phyloP scores from a whole-genome alignment of 2,329 filamentous ascomycete genomes.

The Pseudopithomyces chartarum region DNA sequence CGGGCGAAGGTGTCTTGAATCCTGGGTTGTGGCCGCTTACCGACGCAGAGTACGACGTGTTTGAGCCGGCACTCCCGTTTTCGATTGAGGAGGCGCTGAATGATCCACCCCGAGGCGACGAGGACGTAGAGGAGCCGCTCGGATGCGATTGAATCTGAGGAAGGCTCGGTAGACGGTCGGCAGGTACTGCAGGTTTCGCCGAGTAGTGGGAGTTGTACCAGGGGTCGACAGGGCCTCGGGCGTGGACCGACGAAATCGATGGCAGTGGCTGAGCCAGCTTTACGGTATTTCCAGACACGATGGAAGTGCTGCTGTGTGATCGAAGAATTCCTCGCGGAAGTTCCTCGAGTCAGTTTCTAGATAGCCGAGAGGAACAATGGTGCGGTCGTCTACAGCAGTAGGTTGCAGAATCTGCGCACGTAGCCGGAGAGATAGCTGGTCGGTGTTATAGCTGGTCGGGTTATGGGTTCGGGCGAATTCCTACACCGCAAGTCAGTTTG shows the following conservation, averaged over 20 bases:
- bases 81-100: constrained; percentile 64
- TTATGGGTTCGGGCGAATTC: constrained; percentile 22
- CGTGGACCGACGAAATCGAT: constrained; percentile 81
- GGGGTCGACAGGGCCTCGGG: constrained; percentile 75
- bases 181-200: constrained; percentile 70
- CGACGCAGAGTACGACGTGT: constrained; percentile 62
- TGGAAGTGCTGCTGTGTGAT: constrained; percentile 6
- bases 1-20: constrained; percentile 79
- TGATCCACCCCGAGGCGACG: constrained; percentile 77
- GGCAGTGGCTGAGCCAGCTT: constrained; percentile 82
- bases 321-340: constrained; percentile 15
- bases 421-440: constrained; percentile 31
- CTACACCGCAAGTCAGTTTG: constrained; percentile 43
- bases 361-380: constrained; percentile 30
- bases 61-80: constrained; percentile 57
- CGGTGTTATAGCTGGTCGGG: constrained; percentile 32
- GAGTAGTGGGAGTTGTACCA: constrained; percentile 72
- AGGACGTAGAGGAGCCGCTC: constrained; percentile 70
- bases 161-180: constrained; percentile 74
- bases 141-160: constrained; percentile 69
- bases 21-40: constrained; percentile 59
- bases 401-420: constrained; percentile 36
- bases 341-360: constrained; percentile 27
- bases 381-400: constrained; percentile 31
- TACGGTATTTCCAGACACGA: constrained; percentile 64